Evolutionary conservation across 306 rosid genomes (phyloP), one percentile per base, ranked within the genome.

Genomic region (Rosa persica): DNA sequence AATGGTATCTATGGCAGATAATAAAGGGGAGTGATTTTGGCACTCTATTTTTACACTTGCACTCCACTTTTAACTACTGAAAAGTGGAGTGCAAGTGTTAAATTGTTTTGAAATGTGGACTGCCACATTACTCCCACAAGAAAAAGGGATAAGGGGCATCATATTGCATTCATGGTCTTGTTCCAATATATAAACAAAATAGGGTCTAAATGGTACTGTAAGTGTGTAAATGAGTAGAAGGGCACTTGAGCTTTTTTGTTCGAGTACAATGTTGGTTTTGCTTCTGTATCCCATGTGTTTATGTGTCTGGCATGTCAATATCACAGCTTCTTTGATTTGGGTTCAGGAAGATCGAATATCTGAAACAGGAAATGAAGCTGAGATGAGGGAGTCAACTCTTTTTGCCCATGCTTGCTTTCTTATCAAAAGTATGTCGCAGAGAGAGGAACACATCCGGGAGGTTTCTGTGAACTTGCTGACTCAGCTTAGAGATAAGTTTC

Each of bases 371-470:
- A 84, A 78, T 60, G 93, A 86, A 80, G 97, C 99, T 68, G 96
- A 91, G 70, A 83, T 78, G 46, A 87, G 98, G 69, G 99, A 95
- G 76, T 91, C 91, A 62, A 82, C 87, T 83, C 96, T 95, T 55
- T 85, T 85, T 58, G 84, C 90, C 67, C 99, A 95, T 88, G 88
- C 98, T 34, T 89, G 93, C 88, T 93, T 88, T 81, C 89, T 95
- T 40, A 85, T 93, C 80, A 91, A 88, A 87, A 87, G 97, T 79
- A 83, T 95, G 88, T 93, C 92, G 71, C 93, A 86, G 65, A 87
- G 99, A 82, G 99, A 95, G 88, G 99, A 95, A 82, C 97, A 84
- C 79, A 88, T 95, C 65, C 80, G 98, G 51, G 97, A 95, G 76
- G 90, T 85, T 77, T 80, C 94, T 73, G 97, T 89, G 89, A 91